Base-by-base conservation (phyloP, 192 early-diverging fungal genomes). In the Mortierella antarctica region DNA sequence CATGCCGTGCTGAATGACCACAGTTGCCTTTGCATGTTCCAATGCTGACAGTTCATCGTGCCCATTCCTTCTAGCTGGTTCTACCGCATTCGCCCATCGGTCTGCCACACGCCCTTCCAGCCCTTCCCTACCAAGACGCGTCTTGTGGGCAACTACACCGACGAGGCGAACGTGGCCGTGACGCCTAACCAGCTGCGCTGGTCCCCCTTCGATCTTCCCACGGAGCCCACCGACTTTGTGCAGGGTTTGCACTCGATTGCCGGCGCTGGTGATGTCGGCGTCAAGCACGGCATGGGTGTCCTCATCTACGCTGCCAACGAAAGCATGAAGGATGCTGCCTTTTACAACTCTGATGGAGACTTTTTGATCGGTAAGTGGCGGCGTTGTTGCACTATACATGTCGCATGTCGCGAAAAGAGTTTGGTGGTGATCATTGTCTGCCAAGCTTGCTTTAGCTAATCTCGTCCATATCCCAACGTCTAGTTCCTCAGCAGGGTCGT, bases 51-150 rank as follows among this genome's bases (percentile, higher is more conserved):
- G 21, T 10, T 66, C 14, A 15, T 15, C 62, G 21, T 52, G 18
- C 55, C 57, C 45, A 23, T 39, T 39, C 60, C 6, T 53, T 23
- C 41, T 78, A 93, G 92, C 65, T 99, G 97, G 97, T 82, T 99
- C 44, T 99, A 99, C 83, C 95, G 97, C 71, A 95, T 99, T 79
- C 93, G 90, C 39, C 96, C 97, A 15, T 95, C 96, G 0, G 96
- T 95, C 23, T 86, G 88, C 65, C 97, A 99, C 62, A 76, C 71
- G 5, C 95, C 96, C 2, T 96, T 92, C 74, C 54, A 74, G 65
- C 68, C 76, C 75, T 46, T 49, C 41, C 56, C 46, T 10, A 55
- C 45, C 12, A 69, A 83, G 11, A 57, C 65, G 20, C 69, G 85
- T 48, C 68, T 95, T 7, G 84, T 92, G 21, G 86, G 89, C 67